Conservation (phyloP, 129 eudicot species). For the Pittosporum tobira region DNA sequence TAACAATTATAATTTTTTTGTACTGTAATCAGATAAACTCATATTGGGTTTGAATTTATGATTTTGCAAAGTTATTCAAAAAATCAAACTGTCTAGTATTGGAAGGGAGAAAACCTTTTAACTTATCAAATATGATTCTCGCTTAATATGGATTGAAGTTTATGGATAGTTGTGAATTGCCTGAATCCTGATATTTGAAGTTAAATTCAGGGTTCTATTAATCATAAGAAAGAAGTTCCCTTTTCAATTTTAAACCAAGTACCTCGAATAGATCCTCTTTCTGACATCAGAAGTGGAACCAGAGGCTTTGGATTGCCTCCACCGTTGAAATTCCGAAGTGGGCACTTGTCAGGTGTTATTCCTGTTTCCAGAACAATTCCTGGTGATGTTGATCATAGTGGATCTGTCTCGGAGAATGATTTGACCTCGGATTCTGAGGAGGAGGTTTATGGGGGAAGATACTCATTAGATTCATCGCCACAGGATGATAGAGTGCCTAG, state of each 20-base stretch:
- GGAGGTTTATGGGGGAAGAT: constrained; percentile 72
- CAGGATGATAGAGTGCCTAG: constrained; percentile 44
- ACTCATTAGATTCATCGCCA: constrained; percentile 75
- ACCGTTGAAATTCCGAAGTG: constrained; percentile 52
- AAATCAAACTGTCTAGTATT: too few relatives aligned
- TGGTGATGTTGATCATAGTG: constrained; percentile 28
- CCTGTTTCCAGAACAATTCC: constrained; percentile 56
- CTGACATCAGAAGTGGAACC: constrained; percentile 21
- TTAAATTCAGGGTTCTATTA: constrained; percentile 43
- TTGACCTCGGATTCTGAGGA: constrained; percentile 59
- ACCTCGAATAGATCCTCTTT: constrained; percentile 33
- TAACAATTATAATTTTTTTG: too few relatives aligned
- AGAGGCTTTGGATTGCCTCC: constrained; percentile 61
- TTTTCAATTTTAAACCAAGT: constrained; percentile 29
- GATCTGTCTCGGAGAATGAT: constrained; percentile 54
- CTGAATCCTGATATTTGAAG: constrained; percentile 6
- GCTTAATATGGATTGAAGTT: background rate
- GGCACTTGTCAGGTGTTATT: constrained; percentile 50
- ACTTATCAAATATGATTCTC: too few relatives aligned
- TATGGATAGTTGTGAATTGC: background rate
- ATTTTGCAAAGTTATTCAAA: too few relatives aligned
- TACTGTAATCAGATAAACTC: too few relatives aligned
- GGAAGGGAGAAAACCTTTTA: too few relatives aligned
- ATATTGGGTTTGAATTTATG: too few relatives aligned
- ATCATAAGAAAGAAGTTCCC: constrained; percentile 34